Conservation (phyloP, 495 filamentous ascomycete species). For the Xanthoparmelia taractica region DNA sequence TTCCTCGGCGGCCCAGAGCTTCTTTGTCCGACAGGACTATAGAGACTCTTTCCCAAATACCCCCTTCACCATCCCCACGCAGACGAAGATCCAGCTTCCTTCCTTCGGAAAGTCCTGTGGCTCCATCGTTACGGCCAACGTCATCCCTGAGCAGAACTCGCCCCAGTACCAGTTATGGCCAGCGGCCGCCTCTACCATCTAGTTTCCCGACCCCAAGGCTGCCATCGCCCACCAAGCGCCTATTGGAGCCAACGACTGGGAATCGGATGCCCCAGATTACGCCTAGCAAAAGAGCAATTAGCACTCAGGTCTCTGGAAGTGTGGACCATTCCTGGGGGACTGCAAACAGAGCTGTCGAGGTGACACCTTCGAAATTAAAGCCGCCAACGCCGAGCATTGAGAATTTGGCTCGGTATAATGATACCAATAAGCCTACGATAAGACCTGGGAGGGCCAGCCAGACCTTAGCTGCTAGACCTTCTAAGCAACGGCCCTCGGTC, state of each 20-base stretch:
- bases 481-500: constrained; percentile 13
- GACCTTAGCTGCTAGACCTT: constrained; percentile 18
- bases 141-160: constrained; percentile 45
- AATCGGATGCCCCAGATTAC: constrained; percentile 28
- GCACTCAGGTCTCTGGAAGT: constrained; percentile 32
- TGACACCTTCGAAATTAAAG: constrained; percentile 45
- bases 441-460: constrained; percentile 34
- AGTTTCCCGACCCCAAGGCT: constrained; percentile 27
- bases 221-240: constrained; percentile 27
- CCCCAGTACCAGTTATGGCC: constrained; percentile 44
- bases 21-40: constrained; percentile 64
- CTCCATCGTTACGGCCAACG: constrained; percentile 47
- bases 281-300: constrained; percentile 30
- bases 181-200: constrained; percentile 22
- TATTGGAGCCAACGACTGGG: constrained; percentile 23
- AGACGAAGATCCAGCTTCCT: constrained; percentile 56
- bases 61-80: constrained; percentile 53
- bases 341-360: constrained; percentile 28
- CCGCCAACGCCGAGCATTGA: constrained; percentile 25
- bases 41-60: constrained; percentile 56
- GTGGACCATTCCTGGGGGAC: constrained; percentile 22
- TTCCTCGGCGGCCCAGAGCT: constrained; percentile 30
- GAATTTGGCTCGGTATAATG: constrained; percentile 22
- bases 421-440: neutral
- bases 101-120: constrained; percentile 47